Percentiles rank a stretch among this genome's conserved stretches.
Conservation (phyloP, 2,329 filamentous ascomycete genomes). For the Pestalotiopsis sp. region DNA sequence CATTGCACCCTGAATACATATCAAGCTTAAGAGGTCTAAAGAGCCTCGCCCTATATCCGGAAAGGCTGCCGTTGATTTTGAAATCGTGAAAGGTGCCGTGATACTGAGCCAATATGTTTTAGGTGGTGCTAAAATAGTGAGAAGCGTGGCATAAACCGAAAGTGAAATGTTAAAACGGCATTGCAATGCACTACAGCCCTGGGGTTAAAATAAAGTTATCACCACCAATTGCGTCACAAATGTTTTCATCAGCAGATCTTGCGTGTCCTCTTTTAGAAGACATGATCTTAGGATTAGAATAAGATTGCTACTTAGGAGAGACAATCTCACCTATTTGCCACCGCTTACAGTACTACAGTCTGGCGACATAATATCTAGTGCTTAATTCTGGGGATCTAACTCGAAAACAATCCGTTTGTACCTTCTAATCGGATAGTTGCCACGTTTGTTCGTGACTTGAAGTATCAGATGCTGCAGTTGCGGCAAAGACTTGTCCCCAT, state of each 20-base stretch:
- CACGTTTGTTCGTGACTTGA: background rate
- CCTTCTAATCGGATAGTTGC: background rate
- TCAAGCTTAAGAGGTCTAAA: background rate
- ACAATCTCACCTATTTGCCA: too few species aligned
- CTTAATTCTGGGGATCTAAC: background rate
- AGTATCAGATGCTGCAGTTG: constrained; percentile 1
- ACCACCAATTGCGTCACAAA: too few species aligned
- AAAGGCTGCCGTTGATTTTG: background rate
- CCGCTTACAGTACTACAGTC: too few species aligned
- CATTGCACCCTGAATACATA: background rate
- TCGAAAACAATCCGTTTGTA: background rate
- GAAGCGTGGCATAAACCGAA: background rate
- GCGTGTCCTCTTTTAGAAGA: too few species aligned
- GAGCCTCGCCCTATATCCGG: background rate
- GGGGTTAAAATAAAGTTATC: background rate
- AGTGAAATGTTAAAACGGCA: background rate
- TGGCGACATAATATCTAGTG: too few species aligned
- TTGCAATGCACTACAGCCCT: background rate
- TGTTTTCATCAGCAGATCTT: too few species aligned
- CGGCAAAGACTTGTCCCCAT: background rate
- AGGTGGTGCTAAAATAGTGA: background rate
- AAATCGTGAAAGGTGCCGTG: background rate
- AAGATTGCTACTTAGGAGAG: too few species aligned
- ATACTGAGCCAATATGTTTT: background rate
- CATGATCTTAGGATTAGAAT: too few species aligned